These are phyloP conservation scores for Linum lewisii DNA, from an alignment of 345 rosid species.

Conservation along the genomic window DNA sequence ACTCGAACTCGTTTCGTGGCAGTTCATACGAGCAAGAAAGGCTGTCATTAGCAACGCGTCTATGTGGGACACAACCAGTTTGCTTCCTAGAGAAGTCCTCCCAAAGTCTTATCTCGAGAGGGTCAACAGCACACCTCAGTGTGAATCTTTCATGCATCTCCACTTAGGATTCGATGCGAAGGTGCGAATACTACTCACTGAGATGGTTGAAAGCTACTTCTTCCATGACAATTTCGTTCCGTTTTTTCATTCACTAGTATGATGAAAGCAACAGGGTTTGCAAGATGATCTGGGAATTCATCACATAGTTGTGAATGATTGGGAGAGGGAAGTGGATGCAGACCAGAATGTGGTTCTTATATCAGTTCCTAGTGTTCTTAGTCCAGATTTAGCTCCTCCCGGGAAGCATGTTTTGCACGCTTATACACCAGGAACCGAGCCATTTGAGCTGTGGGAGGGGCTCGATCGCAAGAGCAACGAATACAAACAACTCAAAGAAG, in stretches of 20 bases:
- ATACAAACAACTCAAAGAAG: conserved; percentile 67
- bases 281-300: conserved; percentile 74
- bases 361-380: conserved; percentile 71
- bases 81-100: conserved; percentile 56
- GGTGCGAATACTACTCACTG: conserved; percentile 24
- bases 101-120: conserved; percentile 46
- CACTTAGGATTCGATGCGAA: conserved; percentile 83
- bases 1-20: conserved; percentile 12
- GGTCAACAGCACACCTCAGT: conserved; percentile 48
- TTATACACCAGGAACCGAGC: conserved; percentile 84
- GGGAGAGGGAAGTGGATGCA: conserved; percentile 86
- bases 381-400: conserved; percentile 74
- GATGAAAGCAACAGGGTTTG: conserved; percentile 36
- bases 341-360: conserved; percentile 87
- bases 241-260: neutral
- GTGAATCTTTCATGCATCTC: conserved; percentile 99
- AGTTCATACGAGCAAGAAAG: conserved; percentile 75
- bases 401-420: conserved; percentile 83
- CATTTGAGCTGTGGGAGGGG: conserved; percentile 69
- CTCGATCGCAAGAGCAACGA: conserved; percentile 63
- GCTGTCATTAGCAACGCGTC: conserved; percentile 93
- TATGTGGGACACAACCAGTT: conserved; percentile 79
- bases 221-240: neutral
- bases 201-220: neutral
- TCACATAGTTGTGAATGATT: conserved; percentile 85